Evolutionary conservation across 108 stramenopile genomes (phyloP).

Genomic region (Pseudonitzschia pungens): DNA sequence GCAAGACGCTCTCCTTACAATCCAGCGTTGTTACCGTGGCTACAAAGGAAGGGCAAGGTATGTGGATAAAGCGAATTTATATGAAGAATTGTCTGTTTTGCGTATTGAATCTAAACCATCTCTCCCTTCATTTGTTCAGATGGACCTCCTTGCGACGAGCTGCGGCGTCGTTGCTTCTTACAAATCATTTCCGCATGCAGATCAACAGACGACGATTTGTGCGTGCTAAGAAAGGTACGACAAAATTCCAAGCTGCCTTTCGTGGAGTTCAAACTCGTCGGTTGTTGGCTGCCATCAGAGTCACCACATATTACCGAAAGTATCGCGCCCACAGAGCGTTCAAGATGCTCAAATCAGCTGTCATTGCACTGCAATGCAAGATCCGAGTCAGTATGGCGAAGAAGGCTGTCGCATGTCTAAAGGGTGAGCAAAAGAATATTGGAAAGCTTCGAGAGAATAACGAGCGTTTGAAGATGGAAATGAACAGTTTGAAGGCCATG

Average conservation of each 20-base stretch:
- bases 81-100: not conserved
- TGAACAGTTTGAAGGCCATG: conserved; percentile 91
- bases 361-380: conserved; percentile 75
- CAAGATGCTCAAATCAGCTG: conserved; percentile 64
- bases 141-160: conserved; percentile 81
- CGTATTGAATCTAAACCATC: not conserved
- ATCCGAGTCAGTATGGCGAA: conserved; percentile 60
- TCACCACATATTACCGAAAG: conserved; percentile 62
- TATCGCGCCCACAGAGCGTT: conserved; percentile 36
- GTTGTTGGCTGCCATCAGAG: conserved; percentile 56
- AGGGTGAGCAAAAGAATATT: conserved; percentile 83
- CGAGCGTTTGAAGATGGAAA: conserved; percentile 87
- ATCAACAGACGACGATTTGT: conserved; percentile 54
- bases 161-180: conserved; percentile 78
- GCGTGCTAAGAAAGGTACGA: conserved; percentile 53
- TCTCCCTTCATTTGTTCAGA: conserved; percentile 26
- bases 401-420: conserved; percentile 56
- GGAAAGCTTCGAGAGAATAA: conserved; percentile 86
- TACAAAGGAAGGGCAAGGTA: conserved; percentile 76
- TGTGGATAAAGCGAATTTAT: conserved; percentile 15
- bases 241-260: conserved; percentile 69
- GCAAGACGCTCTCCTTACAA: conserved; percentile 57
- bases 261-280: conserved; percentile 66
- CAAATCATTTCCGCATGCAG: conserved; percentile 79
- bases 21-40: conserved; percentile 84